Conservation (phyloP, 2,329 filamentous ascomycete genomes). For the Colletotrichum phormii region DNA sequence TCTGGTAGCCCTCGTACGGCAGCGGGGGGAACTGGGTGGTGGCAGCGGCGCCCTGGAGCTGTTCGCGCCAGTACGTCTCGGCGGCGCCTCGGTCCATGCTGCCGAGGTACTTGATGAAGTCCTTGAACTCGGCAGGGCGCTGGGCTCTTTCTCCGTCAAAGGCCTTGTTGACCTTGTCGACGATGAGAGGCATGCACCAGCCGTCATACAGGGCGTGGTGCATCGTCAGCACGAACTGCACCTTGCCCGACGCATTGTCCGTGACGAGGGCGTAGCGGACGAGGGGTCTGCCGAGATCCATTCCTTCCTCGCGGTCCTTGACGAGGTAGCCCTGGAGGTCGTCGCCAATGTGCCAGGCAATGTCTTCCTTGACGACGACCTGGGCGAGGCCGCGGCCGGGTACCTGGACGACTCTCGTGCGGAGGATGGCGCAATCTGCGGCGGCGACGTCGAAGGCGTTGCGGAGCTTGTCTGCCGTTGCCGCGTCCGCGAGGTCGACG, state of each 20-base stretch:
- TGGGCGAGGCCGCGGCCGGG: conserved; percentile 58
- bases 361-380: conserved; percentile 55
- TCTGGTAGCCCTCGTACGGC: conserved; percentile 60
- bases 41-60: conserved; percentile 56
- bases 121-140: conserved; percentile 57
- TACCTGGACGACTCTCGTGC: conserved; percentile 62
- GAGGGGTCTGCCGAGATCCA: conserved; percentile 59
- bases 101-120: conserved; percentile 61
- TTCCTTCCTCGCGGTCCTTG: conserved; percentile 51
- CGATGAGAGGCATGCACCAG: conserved; percentile 64
- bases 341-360: conserved; percentile 48
- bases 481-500: conserved; percentile 51
- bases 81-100: conserved; percentile 52
- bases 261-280: conserved; percentile 58
- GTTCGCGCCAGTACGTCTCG: conserved; percentile 59
- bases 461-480: conserved; percentile 52
- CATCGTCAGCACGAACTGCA: conserved; percentile 64
- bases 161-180: conserved; percentile 60
- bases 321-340: conserved; percentile 54
- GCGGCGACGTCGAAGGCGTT: conserved; percentile 55
- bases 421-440: conserved; percentile 54
- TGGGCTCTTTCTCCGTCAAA: conserved; percentile 49
- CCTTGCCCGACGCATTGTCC: conserved; percentile 44
- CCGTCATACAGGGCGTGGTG: conserved; percentile 69
- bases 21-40: conserved; percentile 60